Evolutionary conservation across 768 basidiomycete genomes (phyloP), one percentile per base, ranked within the genome.

Genomic region (Xerocomellus intermedius): DNA sequence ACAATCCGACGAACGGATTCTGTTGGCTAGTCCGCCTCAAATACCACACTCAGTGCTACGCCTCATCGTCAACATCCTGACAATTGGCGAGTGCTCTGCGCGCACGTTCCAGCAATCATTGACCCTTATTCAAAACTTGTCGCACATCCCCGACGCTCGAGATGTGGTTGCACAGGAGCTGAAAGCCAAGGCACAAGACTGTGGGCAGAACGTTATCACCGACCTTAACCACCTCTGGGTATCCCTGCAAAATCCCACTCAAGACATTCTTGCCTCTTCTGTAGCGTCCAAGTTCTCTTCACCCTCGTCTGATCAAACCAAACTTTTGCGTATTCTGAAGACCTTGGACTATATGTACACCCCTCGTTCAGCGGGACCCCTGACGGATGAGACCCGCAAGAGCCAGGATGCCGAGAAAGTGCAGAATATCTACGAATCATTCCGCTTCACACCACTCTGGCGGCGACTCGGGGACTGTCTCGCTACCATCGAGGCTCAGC

Each of bases 281-380:
- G 83, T 91, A 7, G 86, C 96, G 8, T 83, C 89, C 42, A 92
- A 89, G 64, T 98, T 99, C 75, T 96, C 96, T 1, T 85, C 94
- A 1, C 87, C 95, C 2, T 95, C 95, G 1, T 95, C 95, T 0
- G 84, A 86, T 41, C 97, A 99, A 76, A 94, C 97, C n/a, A 97
- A 97, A 73, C 82, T 99, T 5, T 79, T 99, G 8, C 82, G 97
- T 13, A 88, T 99, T 14, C 78, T 99, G 60, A 99, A 98, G 75
- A 97, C 96, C 10, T 89, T 99, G 66, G 97, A 98, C 69, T 96
- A 95, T 70, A 95, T 97, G 85, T 94, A 90, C 71, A 86, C 87
- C 2, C 85, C 87, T 8, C 79, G 78, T 46, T 61, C 75, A 8
- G 78, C 76, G 56, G 67, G 74, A 30, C 64, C 77, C 9, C 62